Base-by-base conservation (phyloP, 345 rosid genomes). In the Salix arbutifolia region DNA sequence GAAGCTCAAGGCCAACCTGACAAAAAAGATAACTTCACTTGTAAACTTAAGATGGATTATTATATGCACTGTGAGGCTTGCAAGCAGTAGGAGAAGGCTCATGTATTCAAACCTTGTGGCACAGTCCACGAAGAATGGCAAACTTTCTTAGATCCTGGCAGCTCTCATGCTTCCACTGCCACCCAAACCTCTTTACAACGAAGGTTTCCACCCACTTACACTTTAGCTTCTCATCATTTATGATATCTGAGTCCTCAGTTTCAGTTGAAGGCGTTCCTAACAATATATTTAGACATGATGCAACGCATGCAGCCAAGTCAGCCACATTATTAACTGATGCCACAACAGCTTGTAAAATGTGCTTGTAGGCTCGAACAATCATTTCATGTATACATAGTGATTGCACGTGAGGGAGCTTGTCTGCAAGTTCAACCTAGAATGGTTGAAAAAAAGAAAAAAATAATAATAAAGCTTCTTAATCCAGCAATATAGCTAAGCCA, bases 1-100 rank as follows among this genome's bases (percentile, higher is more conserved):
- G 81, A 71, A 82, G 84, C 79, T 82, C 84, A 18, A 82, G 79
- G 25, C 84, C 84, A 66, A 82, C 79, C 84, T 82, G 73, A 37
- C 71, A 76, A 80, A 76, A 80, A 67, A 84, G 42, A 83, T 76
- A 58, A 85, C 28, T 74, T 81, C 73, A 77, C 26, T 84, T 67
- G 62, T 72, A 65, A 80, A 62, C 16, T 67, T 30, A 28, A 71
- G 30, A 77, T 60, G 74, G 18, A 78, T 31, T 35, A 50, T 30
- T 35, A 50, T 30, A 76, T 65, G 37, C 44, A 58, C 48, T 62
- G 19, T 53, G 50, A 73, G 53, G 64, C 40, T 60, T 67, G 25
- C 60, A 70, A 37, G 66, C 46, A 74, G 50, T 66, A 21, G 64
- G 11, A 42, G 35, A 8, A 53, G 1, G 38, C 31, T 28, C 64